Evolutionary conservation across 2,329 filamentous ascomycete species (phyloP).

Genomic region (Lachnellula arida): DNA sequence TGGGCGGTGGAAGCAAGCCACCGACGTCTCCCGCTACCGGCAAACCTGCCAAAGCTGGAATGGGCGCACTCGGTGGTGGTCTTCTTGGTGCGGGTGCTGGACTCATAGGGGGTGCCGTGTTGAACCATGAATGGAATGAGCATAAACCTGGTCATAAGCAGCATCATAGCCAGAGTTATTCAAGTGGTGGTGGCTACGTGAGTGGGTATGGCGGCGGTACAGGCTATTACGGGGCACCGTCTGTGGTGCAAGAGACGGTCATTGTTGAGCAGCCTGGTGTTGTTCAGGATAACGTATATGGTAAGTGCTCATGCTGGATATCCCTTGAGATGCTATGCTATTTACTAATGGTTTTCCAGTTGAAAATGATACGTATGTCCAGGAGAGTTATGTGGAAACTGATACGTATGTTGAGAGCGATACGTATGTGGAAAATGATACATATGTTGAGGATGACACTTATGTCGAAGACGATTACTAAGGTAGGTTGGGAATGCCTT

Average conservation of each 20-base stretch:
- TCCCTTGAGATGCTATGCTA: background rate
- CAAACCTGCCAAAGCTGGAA: background rate
- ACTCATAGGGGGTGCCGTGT: background rate
- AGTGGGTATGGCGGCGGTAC: background rate
- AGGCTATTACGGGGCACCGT: background rate
- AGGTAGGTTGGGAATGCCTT: background rate
- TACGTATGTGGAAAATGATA: background rate
- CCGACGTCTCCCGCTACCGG: background rate
- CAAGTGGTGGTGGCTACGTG: background rate
- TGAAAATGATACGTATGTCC: background rate
- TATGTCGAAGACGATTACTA: background rate
- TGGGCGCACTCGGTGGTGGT: background rate
- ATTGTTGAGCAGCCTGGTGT: background rate
- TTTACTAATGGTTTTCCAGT: background rate
- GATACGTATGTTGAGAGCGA: background rate
- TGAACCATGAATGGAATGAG: constrained; percentile 3
- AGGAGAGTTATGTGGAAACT: background rate
- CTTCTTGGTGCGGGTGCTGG: constrained; percentile 2
- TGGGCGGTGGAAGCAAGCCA: background rate
- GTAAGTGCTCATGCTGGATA: background rate
- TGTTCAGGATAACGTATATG: background rate
- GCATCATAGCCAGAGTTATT: background rate
- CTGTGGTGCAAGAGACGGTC: background rate
- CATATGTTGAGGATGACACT: background rate
- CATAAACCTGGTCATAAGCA: background rate